Evolutionary conservation across 139 green algal genomes (phyloP).

Genomic region (Chlorella sp.): DNA sequence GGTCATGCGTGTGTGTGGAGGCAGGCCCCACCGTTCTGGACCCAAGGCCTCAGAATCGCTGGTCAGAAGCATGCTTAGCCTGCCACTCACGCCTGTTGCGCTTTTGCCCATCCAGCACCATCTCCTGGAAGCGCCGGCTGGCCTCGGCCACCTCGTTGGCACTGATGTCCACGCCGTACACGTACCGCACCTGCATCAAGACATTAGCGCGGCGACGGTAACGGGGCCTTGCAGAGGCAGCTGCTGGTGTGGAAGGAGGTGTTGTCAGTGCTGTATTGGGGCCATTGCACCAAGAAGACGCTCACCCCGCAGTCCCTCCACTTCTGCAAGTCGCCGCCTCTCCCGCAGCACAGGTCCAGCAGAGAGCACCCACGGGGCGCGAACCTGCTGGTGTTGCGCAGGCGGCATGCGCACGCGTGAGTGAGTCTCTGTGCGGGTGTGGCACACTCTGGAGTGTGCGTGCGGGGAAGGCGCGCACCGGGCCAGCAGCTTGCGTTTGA

Average conservation of each 20-base stretch:
- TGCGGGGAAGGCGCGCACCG: no score
- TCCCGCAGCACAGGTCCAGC: conserved; percentile 84
- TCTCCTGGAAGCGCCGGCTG: conserved; percentile 32
- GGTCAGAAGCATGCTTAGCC: neutral
- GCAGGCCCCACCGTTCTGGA: neutral
- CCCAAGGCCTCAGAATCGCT: neutral
- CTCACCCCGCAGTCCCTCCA: conserved; percentile 63
- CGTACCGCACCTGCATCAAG: conserved; percentile 50
- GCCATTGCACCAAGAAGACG: neutral
- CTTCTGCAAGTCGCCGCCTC: conserved; percentile 86
- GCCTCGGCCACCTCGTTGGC: conserved; percentile 77
- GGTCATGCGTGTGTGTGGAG: no score
- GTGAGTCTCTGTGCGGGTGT: no score
- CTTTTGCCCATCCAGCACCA: neutral
- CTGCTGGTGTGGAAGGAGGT: neutral
- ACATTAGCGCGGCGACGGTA: neutral
- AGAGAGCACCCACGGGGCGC: conserved; percentile 26
- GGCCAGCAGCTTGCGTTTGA: conserved; percentile 78
- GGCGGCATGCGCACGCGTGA: no score
- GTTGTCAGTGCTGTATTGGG: neutral
- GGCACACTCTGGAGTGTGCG: no score
- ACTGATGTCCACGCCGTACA: conserved; percentile 82
- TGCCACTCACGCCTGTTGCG: neutral
- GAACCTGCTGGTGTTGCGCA: no score
- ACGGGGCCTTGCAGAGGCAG: neutral